Base-by-base conservation (phyloP, 2,329 filamentous ascomycete genomes). In the Chrysosphaeria jannelii region DNA sequence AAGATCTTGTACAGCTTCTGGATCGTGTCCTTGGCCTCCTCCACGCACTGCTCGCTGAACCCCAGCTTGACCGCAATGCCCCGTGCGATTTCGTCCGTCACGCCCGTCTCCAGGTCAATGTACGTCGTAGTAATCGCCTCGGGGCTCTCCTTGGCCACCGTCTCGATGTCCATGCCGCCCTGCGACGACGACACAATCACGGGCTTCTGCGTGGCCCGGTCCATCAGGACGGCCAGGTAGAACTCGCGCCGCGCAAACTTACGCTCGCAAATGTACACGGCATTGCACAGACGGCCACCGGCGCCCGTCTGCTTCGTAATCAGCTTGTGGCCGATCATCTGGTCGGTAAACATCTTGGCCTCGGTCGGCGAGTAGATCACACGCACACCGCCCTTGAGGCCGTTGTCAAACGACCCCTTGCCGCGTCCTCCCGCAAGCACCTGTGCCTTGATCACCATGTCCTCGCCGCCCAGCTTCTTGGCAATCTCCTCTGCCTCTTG, bases 301-400 rank as follows among this genome's bases (percentile, higher is more conserved):
- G 81, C 75, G 46, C 85, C 85, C 28, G 85, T 97, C 59, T 97
- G 85, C 66, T 97, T 97, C 48, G 85, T 97, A 51, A 97, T 64
- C 50, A 97, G 76, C 53, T 91, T 91, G 57, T 97, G 81, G 43
- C 85, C 85, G 50, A 97, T 93, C 85, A 97, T 97, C 57, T 97
- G 79, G 37, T 81, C 63, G 37, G 85, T 81, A 45, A 97, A 90
- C 66, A 93, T 90, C 58, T 76, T 72, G 42, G 85, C 85, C 58
- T 70, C 64, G 39, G 78, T 79, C 29, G 85, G 75, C 56, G 81
- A 93, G 64, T 93, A 97, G 51, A 97, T 89, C 40, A 97, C 79
- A 39, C 85, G 68, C 38, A 97, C 85, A 55, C 85, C 85, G 40
- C 85, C 85, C 61, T 97, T 97, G 45, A 97, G 68, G 39, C 85